phyloP scores from a whole-genome alignment of 2,329 filamentous ascomycete genomes.

The Talaromyces piceae region DNA sequence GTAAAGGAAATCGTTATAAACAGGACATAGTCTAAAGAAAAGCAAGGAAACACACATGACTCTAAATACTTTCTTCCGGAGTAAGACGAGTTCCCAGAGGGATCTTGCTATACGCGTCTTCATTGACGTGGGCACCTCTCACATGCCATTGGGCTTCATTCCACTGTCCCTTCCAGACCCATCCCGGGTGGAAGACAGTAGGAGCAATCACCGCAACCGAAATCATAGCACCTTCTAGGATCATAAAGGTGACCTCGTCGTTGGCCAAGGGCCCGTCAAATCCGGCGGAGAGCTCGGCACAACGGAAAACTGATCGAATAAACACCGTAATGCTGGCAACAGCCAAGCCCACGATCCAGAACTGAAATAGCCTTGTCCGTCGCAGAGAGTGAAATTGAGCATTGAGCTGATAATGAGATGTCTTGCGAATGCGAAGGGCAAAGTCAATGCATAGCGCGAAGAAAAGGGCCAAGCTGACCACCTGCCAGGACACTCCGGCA shows the following conservation, averaged over 20 bases:
- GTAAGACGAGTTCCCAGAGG: neutral
- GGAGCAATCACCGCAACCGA: conserved; percentile 38
- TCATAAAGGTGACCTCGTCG: conserved; percentile 44
- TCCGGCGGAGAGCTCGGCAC: conserved; percentile 43
- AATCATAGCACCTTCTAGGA: conserved; percentile 50
- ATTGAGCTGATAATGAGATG: conserved; percentile 12
- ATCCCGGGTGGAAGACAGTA: conserved; percentile 43
- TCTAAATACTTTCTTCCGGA: too few species aligned
- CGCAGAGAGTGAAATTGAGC: conserved; percentile 9
- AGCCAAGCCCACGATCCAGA: conserved; percentile 23
- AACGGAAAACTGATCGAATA: conserved; percentile 43
- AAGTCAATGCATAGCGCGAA: conserved; percentile 46
- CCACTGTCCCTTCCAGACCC: conserved; percentile 10
- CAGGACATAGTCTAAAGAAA: neutral
- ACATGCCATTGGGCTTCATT: neutral
- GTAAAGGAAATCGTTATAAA: too few species aligned
- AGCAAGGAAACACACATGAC: too few species aligned
- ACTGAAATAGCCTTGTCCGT: conserved; percentile 5
- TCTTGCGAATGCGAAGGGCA: conserved; percentile 28
- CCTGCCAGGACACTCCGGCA: conserved; percentile 57
- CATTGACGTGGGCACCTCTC: neutral
- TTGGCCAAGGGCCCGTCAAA: conserved; percentile 43
- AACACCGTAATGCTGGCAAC: conserved; percentile 40
- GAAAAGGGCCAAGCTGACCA: conserved; percentile 51
- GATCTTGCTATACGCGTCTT: neutral